Base-by-base conservation (phyloP, 352 stramenopile species). In the Bremia lactucae region DNA sequence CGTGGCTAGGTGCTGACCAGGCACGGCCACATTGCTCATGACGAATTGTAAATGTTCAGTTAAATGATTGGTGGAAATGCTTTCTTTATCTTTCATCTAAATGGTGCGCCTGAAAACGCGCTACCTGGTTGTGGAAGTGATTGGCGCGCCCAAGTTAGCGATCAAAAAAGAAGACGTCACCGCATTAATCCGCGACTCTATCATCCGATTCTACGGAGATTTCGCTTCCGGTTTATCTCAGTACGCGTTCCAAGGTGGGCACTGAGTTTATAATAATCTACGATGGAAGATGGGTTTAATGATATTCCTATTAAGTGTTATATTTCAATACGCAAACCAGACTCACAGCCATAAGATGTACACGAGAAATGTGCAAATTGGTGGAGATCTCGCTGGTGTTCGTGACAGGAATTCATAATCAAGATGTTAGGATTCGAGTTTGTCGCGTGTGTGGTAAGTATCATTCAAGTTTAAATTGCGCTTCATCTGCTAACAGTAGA, bases 101-200 rank as follows among this genome's bases (percentile, higher is more conserved):
- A 88, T 88, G 75, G 75, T 88, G 46, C 70, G 75, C 6, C 71
- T 85, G 13, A 88, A 88, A 61, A 85, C 72, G 11, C 70, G 72
- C 11, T 88, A 86, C 56, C 35, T 88, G 42, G 44, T 86, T 38
- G 68, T 80, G 42, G 72, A 87, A 50, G 48, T 70, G n/a, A 52
- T 56, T 23, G 62, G 49, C 14, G 49, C 54, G 15, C 61, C 65
- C 15, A 84, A 73, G 42, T 53, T 77, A 25, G 18, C 47, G 19
- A 35, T 74, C n/a, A 63, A 78, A 52, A 77, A 68, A 41, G 73
- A 86, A 37, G 68, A 86, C 35, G 62, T 88, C 11, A 46, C 62
- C 2, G 23, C 31, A 1, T 37, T 74, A 24, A 73, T 88, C 37
- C 73, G 66, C 37, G 72, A 84, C 20, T 84, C 72, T 4, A 74